These are phyloP conservation scores for Chlorella ohadii DNA, from an alignment of 139 green algal species.

Conservation along the genomic window DNA sequence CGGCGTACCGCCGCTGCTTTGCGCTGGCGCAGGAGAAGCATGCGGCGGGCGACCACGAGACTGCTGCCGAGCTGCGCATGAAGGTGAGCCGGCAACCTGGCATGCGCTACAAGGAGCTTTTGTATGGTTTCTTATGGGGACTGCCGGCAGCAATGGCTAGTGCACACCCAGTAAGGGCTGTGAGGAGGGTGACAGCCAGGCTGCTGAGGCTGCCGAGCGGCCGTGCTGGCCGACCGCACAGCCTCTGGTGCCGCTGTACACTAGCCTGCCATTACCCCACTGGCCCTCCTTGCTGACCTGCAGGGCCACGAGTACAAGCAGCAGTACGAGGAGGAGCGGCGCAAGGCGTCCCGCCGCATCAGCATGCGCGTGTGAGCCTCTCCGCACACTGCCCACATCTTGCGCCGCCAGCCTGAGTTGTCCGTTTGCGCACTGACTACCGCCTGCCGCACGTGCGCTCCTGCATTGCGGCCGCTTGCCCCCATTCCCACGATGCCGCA, in stretches of 20 bases:
- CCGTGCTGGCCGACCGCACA: background rate
- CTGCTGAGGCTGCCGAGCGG: background rate
- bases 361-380: conserved; percentile 31
- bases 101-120: too few species aligned
- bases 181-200: too few species aligned
- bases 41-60: background rate
- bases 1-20: conserved; percentile 12
- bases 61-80: background rate
- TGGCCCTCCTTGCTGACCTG: background rate
- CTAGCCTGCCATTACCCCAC: background rate
- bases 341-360: conserved; percentile 27
- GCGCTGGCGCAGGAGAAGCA: conserved; percentile 2
- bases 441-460: too few species aligned
- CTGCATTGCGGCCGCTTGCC: too few species aligned
- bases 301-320: conserved; percentile 19
- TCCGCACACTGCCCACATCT: too few species aligned
- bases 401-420: too few species aligned
- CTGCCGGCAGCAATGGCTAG: background rate
- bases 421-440: too few species aligned
- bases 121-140: background rate
- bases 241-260: background rate
- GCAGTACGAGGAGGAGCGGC: conserved; percentile 17
- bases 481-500: too few species aligned
- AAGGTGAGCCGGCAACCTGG: background rate
- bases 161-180: background rate